Evolutionary conservation across 306 rosid genomes (phyloP).

Genomic region (Cicer pinnatifidum): DNA sequence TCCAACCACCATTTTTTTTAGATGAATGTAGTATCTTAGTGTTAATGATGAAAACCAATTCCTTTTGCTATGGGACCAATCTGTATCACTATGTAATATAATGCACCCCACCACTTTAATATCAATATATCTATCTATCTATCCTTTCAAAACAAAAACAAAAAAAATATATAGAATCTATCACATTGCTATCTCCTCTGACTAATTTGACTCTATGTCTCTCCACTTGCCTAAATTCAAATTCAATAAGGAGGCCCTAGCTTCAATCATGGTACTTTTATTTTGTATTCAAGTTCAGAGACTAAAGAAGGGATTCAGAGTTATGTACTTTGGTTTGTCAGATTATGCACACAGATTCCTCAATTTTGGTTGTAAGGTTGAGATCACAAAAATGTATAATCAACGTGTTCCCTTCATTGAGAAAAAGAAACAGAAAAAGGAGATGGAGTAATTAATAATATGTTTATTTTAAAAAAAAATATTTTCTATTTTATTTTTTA

Average conservation of each 20-base stretch:
- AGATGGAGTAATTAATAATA: background rate
- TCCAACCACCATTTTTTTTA: slow-evolving; percentile 12
- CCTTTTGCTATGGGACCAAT: slow-evolving; percentile 37
- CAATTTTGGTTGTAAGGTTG: background rate
- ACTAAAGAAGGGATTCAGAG: slow-evolving; percentile 14
- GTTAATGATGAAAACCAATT: slow-evolving; percentile 37
- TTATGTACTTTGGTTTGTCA: background rate
- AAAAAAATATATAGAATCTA: background rate
- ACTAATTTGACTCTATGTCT: slow-evolving; percentile 31
- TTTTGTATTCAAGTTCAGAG: slow-evolving; percentile 10
- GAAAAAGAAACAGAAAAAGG: background rate
- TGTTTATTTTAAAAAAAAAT: too few species aligned
- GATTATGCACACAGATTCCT: background rate
- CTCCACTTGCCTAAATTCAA: background rate
- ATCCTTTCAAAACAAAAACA: too few species aligned
- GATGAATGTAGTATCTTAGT: slow-evolving; percentile 1
- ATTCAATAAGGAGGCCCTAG: slow-evolving; percentile 12
- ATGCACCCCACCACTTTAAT: slow-evolving; percentile 33
- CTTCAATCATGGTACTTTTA: slow-evolving; percentile 25
- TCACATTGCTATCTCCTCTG: slow-evolving; percentile 15
- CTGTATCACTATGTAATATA: background rate
- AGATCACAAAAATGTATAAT: background rate
- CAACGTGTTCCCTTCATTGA: background rate
- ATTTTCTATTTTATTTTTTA: too few species aligned
- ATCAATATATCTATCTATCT: too few species aligned